Evolutionary conservation across 176 grass and related monocot species (phyloP), one percentile per base, ranked within the genome.

Genomic region (Miscanthus lutarioriparius): DNA sequence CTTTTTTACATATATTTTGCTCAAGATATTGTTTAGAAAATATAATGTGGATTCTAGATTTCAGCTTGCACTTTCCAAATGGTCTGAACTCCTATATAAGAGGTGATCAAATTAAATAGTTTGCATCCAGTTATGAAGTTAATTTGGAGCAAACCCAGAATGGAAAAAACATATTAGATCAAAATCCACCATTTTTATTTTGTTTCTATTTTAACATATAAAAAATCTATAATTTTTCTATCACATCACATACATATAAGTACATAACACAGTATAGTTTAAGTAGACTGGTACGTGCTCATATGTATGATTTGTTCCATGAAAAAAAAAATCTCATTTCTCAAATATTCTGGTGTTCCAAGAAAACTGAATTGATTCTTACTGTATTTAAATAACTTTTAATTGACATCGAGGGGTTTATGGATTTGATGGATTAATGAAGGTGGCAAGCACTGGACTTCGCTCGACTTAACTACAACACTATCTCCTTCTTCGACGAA

Each of bases 381-480:
- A 4, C 2, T 10, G 25, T 51, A 15, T 32, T 4, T 4, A 11
- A 32, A 3, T 20, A 30, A 32, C 1, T 51, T 32, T 20, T 32
- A 7, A 32, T 11, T 3, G 10, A 72, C 10, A 74, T 19, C 2
- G 25, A 20, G 7, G 8, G 72, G 16, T 30, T 75, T 49, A 33
- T 1, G 70, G n/a, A 0, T 28, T 71, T 33, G n/a, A 16, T 16
- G 20, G 19, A 15, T 16, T 10, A 75, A 33, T 53, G 16, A 75
- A 75, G 96, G 72, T 75, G 72, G 72, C 27, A 75, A 51, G 72
- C 45, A 2, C 7, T 75, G 27, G 27, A 75, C 45, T 75, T 20
- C 8, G 72, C 45, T 0, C 26, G 45, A 17, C 72, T 51, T 48
- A 75, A 33, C 45, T 48, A 53, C 16, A 53, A 30, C 45, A 75